These are phyloP conservation scores for Sungouiozyma intestinalis DNA, from an alignment of 805 yeast species.

Conservation along the genomic window DNA sequence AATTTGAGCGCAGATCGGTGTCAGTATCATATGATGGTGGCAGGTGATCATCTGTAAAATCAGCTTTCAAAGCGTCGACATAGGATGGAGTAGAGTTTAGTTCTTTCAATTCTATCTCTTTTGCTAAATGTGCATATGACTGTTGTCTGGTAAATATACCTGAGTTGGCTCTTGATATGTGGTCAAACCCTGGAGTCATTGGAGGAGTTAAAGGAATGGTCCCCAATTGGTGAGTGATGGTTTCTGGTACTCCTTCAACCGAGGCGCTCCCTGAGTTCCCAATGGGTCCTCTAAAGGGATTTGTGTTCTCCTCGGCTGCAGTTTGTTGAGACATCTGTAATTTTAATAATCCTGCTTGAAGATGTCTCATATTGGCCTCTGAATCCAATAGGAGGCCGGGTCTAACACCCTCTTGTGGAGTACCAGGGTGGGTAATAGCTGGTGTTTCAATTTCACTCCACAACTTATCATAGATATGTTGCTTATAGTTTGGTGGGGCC, in stretches of 20 bases:
- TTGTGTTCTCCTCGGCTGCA: not conserved
- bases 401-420: slow-evolving; percentile 1
- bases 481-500: slow-evolving; percentile 83
- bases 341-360: not conserved
- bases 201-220: slow-evolving; percentile 5
- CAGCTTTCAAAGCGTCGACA: slow-evolving; percentile 56
- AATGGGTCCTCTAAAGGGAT: not conserved
- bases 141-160: slow-evolving; percentile 31
- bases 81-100: slow-evolving; percentile 78
- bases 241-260: not conserved
- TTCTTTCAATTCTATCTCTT: slow-evolving; percentile 34
- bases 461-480: slow-evolving; percentile 69
- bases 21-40: slow-evolving; percentile 55
- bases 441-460: slow-evolving; percentile 46
- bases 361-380: not conserved
- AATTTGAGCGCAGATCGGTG: not conserved
- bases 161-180: slow-evolving; percentile 52
- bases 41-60: slow-evolving; percentile 38
- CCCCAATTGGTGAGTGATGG: slow-evolving; percentile 1
- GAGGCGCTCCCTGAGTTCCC: not conserved
- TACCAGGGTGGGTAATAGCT: slow-evolving; percentile 1
- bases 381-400: not conserved
- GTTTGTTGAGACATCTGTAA: not conserved
- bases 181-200: slow-evolving; percentile 43
- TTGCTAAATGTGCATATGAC: slow-evolving; percentile 14